Base-by-base conservation (phyloP, 2,329 filamentous ascomycete genomes). In the Calonectria henricotiae region DNA sequence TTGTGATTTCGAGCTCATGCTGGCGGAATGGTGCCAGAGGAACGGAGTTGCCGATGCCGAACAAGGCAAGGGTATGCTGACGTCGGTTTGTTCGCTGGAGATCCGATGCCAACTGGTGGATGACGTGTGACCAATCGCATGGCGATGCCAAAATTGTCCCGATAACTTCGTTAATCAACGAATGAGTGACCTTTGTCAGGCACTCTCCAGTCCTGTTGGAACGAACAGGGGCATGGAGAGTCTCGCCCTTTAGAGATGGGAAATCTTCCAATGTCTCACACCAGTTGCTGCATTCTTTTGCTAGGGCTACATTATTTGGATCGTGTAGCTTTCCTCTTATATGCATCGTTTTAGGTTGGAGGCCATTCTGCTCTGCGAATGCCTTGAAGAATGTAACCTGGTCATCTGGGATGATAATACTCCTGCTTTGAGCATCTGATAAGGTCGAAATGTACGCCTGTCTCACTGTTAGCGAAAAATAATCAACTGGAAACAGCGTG, bases 241-340 rank as follows among this genome's bases (percentile, higher is more conserved):
- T 12, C 5, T 71, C 64, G 11, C 68, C 63, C 20, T 20, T 35
- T 9, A 66, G 54, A 9, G 70, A 58, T 8, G 69, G 65, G 4
- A 65, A 54, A 1, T 49, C 61, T 9, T 54, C 43, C 12, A 65
- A 27, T 2, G 20, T 30, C 25, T 65, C 61, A 49, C 46, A 67
- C 54, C 70, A 65, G 11, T 73, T 62, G 58, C 51, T 63, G 60
- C 71, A 73, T 15, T 71, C 47, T 13, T 68, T 61, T 5, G 66
- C 72, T 4, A 74, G 44, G 27, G 12, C 12, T 7, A 25, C 9
- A 43, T 73, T 74, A 8, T 69, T 67, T 7, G 62, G 62, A 35
- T 74, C 67, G 35, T 74, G 72, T 15, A 73, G 63, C 5, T 71
- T 73, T 55, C 72, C 67, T 15, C 69, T 67, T 37, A 74, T 73